Conservation (phyloP, 2,329 filamentous ascomycete genomes). For the Xylaria sp. region DNA sequence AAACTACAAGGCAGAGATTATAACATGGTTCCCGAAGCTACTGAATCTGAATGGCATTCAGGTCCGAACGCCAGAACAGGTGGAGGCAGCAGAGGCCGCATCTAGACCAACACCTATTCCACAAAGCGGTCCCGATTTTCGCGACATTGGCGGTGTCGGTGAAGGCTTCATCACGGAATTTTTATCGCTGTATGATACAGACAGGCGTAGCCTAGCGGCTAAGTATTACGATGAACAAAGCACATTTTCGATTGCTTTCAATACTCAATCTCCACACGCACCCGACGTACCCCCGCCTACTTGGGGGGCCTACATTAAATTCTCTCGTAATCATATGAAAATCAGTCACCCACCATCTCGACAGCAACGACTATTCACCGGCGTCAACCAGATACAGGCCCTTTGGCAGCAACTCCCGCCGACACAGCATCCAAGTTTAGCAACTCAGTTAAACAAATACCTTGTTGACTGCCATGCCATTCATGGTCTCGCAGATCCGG, state of each 20-base stretch:
- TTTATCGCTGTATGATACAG: conserved; percentile 77
- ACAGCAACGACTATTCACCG: conserved; percentile 73
- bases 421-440: conserved; percentile 79
- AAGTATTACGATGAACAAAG: conserved; percentile 81
- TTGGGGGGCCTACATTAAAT: conserved; percentile 81
- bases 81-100: conserved; percentile 65
- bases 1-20: conserved; percentile 73
- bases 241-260: conserved; percentile 79
- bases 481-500: conserved; percentile 76
- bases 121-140: conserved; percentile 73
- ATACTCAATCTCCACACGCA: conserved; percentile 67
- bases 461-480: conserved; percentile 84
- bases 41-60: conserved; percentile 79
- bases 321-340: conserved; percentile 80
- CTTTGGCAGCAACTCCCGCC: conserved; percentile 76
- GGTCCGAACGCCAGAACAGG: conserved; percentile 77
- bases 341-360: conserved; percentile 70
- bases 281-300: conserved; percentile 57
- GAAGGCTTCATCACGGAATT: conserved; percentile 81
- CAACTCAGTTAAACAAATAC: conserved; percentile 75
- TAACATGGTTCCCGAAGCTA: conserved; percentile 86
- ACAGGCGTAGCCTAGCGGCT: conserved; percentile 70
- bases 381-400: conserved; percentile 71
- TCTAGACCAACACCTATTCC: conserved; percentile 68
- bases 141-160: conserved; percentile 78